Evolutionary conservation across 2,329 filamentous ascomycete genomes (phyloP), one percentile per base, ranked within the genome.

Genomic region (Monilinia fructigena): DNA sequence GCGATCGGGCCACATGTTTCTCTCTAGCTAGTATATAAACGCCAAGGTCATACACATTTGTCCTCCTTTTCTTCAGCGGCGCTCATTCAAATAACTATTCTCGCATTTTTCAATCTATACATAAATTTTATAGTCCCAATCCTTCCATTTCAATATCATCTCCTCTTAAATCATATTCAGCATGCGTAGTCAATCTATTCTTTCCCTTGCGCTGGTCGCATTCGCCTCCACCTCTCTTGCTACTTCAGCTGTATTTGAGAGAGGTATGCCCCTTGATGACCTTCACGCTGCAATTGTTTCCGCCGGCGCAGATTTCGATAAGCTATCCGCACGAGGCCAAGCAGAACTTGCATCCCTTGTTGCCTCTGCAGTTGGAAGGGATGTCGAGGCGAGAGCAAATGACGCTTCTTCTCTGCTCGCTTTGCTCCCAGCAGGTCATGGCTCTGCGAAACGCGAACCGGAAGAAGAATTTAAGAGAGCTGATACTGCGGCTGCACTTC

Each of bases 171-270:
- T n/a, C 7, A 59, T 45, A 47, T 31, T 42, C 62, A 65, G 50
- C 28, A 65, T 65, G 62, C 62, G 53, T 58, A 65, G 26, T 58
- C 53, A 56, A 58, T 65, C 62, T 2, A 50, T 65, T 23, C 20
- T 65, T 28, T 65, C 53, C 31, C 53, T 65, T 48, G 62, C 62
- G 62, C 62, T 65, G 53, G 62, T 65, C 62, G 62, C 62, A 65
- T 65, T 65, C 6, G 62, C 53, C 28, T 23, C 53, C 28, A 65
- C 62, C 55, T 50, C 53, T 14, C 23, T 65, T 47, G 53, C 62
- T 50, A 56, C 62, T 14, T 20, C 55, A 31, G 42, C 40, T 8
- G n/a, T 58, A 8, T 35, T 26, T 23, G 53, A 42, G 40, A 38
- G 62, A 18, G 61, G 52, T 3, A 63, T 63, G 61, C 50, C 61